These are phyloP conservation scores for Dictyostelium capitatum DNA, from an alignment of 78 protist genomes.

Conservation along the genomic window DNA sequence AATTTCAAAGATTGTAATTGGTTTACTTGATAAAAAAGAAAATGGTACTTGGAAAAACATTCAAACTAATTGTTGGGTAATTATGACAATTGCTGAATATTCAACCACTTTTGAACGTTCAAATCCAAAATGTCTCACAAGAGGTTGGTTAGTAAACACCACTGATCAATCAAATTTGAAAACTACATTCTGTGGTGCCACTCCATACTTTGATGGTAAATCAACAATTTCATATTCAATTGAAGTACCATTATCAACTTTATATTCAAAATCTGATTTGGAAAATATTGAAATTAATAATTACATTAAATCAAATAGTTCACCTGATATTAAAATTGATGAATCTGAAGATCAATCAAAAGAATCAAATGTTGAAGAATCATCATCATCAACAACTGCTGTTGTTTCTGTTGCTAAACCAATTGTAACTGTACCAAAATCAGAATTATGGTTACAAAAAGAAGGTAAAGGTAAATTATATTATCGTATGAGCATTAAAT, in stretches of 20 bases:
- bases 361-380: not conserved
- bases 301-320: not conserved
- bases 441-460: conserved; percentile 74
- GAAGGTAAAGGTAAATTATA: conserved; percentile 77
- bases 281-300: not conserved
- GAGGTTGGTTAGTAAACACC: conserved; percentile 66
- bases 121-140: conserved; percentile 35
- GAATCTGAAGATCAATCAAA: not conserved
- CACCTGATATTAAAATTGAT: not conserved
- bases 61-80: conserved; percentile 59
- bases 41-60: conserved; percentile 67
- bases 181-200: conserved; percentile 56
- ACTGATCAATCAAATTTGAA: not conserved
- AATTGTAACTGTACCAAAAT: conserved; percentile 12
- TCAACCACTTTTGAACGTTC: conserved; percentile 23
- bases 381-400: not conserved
- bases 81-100: conserved; percentile 45
- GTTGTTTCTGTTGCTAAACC: not conserved
- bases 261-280: conserved; percentile 34
- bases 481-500: conserved; percentile 64
- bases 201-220: conserved; percentile 74
- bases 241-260: conserved; percentile 49
- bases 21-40: conserved; percentile 44
- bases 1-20: conserved; percentile 38
- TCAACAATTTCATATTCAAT: conserved; percentile 65